Conservation (phyloP, 345 rosid species). For the Melaleuca alternifolia region DNA sequence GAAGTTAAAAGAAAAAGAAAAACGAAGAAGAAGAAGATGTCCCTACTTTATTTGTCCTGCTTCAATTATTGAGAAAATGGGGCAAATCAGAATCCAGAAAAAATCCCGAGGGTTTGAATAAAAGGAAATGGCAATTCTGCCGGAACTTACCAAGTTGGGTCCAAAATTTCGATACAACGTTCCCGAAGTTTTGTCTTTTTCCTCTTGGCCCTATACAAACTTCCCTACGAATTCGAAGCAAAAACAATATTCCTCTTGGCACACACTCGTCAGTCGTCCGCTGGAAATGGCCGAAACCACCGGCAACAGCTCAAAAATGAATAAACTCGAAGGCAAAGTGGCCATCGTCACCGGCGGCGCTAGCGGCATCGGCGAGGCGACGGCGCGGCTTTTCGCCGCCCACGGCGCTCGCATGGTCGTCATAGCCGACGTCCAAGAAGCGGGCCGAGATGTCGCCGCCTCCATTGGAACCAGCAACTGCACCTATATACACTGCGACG, state of each 20-base stretch:
- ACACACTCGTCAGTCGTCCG: background rate
- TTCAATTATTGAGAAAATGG: background rate
- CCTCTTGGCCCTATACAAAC: background rate
- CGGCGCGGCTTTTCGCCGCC: constrained; percentile 1
- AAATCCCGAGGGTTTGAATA: background rate
- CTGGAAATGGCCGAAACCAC: background rate
- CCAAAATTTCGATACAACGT: background rate
- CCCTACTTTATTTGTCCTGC: background rate
- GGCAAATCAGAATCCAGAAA: background rate
- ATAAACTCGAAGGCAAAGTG: constrained; percentile 10
- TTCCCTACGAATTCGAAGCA: background rate
- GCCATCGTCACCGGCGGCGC: constrained; percentile 11
- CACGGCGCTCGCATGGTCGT: constrained; percentile 6
- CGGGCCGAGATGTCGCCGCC: constrained; percentile 1
- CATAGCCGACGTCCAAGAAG: constrained; percentile 10
- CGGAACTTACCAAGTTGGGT: background rate
- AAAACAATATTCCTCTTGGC: background rate
- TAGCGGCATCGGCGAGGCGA: constrained; percentile 14
- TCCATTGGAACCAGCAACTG: constrained; percentile 1
- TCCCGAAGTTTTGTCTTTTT: background rate
- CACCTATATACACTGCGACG: constrained; percentile 5
- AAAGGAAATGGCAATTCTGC: background rate
- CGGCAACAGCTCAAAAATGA: background rate
- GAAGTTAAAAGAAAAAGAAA: background rate
- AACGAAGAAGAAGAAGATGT: background rate